These are phyloP conservation scores for Claviceps maximensis DNA, from an alignment of 2,329 filamentous ascomycete species.

Conservation along the genomic window DNA sequence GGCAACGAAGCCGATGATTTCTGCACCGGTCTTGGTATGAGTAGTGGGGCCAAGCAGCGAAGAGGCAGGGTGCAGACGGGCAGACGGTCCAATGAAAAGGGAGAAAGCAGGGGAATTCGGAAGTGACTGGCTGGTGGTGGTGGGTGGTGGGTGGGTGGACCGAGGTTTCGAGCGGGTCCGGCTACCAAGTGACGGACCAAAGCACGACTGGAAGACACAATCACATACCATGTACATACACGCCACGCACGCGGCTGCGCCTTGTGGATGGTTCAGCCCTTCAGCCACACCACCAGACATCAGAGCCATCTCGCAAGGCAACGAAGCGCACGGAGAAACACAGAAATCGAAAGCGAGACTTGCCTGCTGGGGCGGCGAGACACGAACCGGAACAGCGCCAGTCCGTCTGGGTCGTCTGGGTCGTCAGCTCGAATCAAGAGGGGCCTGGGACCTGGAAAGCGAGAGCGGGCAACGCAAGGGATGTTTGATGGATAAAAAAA, in stretches of 20 bases:
- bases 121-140: background rate
- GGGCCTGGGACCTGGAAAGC: background rate
- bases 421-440: background rate
- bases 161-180: background rate
- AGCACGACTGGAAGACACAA: no score
- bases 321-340: no score
- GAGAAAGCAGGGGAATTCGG: background rate
- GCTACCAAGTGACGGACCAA: background rate
- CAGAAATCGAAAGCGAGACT: background rate
- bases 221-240: no score
- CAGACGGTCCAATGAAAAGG: background rate
- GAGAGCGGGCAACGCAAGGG: background rate
- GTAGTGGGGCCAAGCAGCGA: constrained; percentile 4
- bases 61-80: background rate
- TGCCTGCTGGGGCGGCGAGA: background rate
- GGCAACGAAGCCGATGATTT: constrained; percentile 7
- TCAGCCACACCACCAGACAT: no score
- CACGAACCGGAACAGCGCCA: background rate
- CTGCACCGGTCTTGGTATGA: constrained; percentile 5
- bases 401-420: background rate
- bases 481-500: no score
- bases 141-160: background rate
- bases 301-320: no score
- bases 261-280: no score
- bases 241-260: no score